phyloP scores from a whole-genome alignment of 1,284 basidiomycete species.

The Meripilus lineatus region DNA sequence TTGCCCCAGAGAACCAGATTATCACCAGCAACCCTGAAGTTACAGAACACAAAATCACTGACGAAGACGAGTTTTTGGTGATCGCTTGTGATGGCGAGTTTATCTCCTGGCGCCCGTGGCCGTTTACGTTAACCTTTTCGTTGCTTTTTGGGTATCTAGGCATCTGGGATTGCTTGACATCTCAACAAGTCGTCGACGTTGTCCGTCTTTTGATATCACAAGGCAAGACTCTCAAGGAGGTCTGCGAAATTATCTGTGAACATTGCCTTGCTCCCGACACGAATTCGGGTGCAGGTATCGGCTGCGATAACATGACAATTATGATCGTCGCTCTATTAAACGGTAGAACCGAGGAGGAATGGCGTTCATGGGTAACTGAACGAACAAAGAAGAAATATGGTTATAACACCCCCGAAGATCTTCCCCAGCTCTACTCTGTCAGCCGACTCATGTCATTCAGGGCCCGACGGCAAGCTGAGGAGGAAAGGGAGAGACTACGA shows the following conservation, averaged over 20 bases:
- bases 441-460: neutral
- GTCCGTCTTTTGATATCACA: conserved; percentile 82
- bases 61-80: conserved; percentile 95
- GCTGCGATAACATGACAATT: conserved; percentile 99
- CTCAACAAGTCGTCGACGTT: conserved; percentile 92
- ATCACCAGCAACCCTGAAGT: conserved; percentile 97
- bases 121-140: too few relatives aligned
- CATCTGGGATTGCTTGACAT: conserved; percentile 97
- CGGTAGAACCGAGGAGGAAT: conserved; percentile 86
- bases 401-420: conserved; percentile 63
- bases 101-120: neutral
- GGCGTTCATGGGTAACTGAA: conserved; percentile 89
- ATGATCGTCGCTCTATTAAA: conserved; percentile 87
- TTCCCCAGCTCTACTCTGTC: conserved; percentile 66
- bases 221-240: conserved; percentile 75
- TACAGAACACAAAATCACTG: conserved; percentile 72
- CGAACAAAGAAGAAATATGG: conserved; percentile 76
- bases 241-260: conserved; percentile 89
- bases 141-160: conserved; percentile 43
- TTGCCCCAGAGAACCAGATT: conserved; percentile 87
- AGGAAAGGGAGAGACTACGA: neutral
- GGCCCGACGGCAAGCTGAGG: neutral
- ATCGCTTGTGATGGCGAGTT: conserved; percentile 89
- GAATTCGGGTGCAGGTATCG: conserved; percentile 86
- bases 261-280: conserved; percentile 94